Percentiles rank a stretch among this genome's conserved stretches.
These are phyloP conservation scores for Cucumis variabilis DNA, from an alignment of 331 rosid genomes.

Conservation along the genomic window DNA sequence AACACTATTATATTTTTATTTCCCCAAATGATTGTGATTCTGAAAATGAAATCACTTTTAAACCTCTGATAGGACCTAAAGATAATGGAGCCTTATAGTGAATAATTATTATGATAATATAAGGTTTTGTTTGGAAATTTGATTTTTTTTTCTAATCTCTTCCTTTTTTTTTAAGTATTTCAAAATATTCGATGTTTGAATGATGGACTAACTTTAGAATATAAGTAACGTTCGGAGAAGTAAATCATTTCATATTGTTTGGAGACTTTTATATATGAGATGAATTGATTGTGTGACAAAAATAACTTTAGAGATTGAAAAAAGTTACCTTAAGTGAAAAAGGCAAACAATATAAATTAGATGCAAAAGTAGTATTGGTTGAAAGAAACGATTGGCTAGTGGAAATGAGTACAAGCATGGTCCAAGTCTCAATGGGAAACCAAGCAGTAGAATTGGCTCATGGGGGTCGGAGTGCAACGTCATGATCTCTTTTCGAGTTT, in stretches of 20 bases:
- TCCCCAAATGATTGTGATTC: constrained; percentile 8
- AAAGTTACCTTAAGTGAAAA: too few species aligned
- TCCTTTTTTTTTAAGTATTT: background rate
- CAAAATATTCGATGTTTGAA: background rate
- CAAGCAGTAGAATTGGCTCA: too few species aligned
- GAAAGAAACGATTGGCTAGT: too few species aligned
- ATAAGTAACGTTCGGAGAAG: background rate
- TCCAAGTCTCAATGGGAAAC: too few species aligned
- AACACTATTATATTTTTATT: background rate
- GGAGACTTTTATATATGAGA: background rate
- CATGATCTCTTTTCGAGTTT: too few species aligned
- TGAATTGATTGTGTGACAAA: background rate
- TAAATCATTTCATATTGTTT: background rate
- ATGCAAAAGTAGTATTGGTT: too few species aligned
- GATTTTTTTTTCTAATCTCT: background rate
- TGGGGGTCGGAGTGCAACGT: too few species aligned
- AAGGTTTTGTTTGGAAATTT: background rate
- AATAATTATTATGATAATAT: background rate
- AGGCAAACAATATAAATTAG: too few species aligned
- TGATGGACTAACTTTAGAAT: background rate
- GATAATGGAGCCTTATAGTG: constrained; percentile 27
- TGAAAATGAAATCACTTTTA: constrained; percentile 24
- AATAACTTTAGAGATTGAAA: background rate
- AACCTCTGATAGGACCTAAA: constrained; percentile 23
- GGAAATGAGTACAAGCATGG: too few species aligned